Base-by-base conservation (phyloP, 306 rosid genomes). In the Sophora flavescens region DNA sequence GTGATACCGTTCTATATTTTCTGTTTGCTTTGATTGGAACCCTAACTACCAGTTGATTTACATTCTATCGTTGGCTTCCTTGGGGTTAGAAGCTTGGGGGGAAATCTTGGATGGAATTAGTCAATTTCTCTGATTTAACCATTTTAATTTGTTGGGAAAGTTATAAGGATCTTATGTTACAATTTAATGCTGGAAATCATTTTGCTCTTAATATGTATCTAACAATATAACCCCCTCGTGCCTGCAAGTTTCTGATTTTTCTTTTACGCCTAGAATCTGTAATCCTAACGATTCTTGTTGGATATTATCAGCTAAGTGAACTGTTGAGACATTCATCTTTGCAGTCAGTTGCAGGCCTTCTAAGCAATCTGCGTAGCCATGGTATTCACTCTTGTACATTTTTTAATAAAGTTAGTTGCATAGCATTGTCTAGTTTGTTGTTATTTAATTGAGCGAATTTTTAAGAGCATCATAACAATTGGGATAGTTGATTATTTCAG, bases 291-390 rank as follows among this genome's bases (percentile, higher is more conserved):
- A 53, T 72, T 68, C 35, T 45, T 66, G 4, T 65, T 75, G 82
- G 81, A 77, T 54, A 12, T 86, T 77, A 63, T 69, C 88, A 90
- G 98, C 82, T 92, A 59, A 87, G 86, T 63, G 93, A 92, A 74
- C 82, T 92, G 84, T 74, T 88, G 79, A 89, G 98, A 80, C 90
- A 86, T 79, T 71, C 93, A 60, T 82, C 95, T 39, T n/a, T 85
- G 71, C 84, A 92, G 72, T 88, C 92, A 59, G 92, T 88, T 59
- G 83, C 96, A 26, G 75, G 95, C 67, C 90, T 94, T 76, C 38
- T 94, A 57, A 89, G 92, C 83, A 86, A 86, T 79, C 87, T 92
- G 76, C 97, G 98, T 14, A 84, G 95, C 84, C 88, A 86, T 63
- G 97, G 97, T 92, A 87, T 76, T 53, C 60, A 9, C 63, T 78